A percentile compares a stretch with the other conserved stretches of the same genome.
phyloP scores from a whole-genome alignment of 345 rosid genomes.

The Acer campestre region DNA sequence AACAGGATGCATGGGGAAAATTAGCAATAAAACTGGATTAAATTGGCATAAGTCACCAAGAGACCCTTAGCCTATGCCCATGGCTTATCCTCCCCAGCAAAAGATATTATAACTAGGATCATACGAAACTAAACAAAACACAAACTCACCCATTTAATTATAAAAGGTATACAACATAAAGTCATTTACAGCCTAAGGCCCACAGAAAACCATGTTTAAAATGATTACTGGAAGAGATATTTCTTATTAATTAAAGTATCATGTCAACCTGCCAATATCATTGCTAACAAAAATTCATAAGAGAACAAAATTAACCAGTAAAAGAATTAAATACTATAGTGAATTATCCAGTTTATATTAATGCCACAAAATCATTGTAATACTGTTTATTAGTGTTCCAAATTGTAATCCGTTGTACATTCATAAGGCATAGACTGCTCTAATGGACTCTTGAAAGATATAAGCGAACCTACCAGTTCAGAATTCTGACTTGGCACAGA shows the following conservation, averaged over 20 bases:
- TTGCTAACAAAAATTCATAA: not conserved
- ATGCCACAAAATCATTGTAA: not conserved
- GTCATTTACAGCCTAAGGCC: not conserved
- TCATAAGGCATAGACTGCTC: constrained; percentile 7
- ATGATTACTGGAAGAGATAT: not conserved
- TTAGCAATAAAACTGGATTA: not conserved
- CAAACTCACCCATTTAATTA: no score
- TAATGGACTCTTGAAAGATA: not conserved
- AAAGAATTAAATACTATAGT: not conserved
- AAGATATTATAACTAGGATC: not conserved
- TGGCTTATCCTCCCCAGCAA: not conserved
- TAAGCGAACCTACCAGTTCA: constrained; percentile 67
- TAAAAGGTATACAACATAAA: no score
- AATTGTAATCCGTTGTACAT: not conserved
- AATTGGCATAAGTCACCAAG: not conserved
- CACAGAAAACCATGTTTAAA: not conserved
- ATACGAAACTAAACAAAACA: no score
- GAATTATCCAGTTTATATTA: not conserved
- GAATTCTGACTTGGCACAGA: constrained; percentile 84
- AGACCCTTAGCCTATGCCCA: not conserved
- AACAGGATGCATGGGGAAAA: not conserved
- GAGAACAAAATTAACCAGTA: not conserved
- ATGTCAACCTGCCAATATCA: not conserved
- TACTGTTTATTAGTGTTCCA: not conserved
- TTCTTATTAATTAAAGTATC: not conserved